These are phyloP conservation scores for Colletotrichum somersetense DNA, from an alignment of 2,329 filamentous ascomycete genomes.

Conservation along the genomic window DNA sequence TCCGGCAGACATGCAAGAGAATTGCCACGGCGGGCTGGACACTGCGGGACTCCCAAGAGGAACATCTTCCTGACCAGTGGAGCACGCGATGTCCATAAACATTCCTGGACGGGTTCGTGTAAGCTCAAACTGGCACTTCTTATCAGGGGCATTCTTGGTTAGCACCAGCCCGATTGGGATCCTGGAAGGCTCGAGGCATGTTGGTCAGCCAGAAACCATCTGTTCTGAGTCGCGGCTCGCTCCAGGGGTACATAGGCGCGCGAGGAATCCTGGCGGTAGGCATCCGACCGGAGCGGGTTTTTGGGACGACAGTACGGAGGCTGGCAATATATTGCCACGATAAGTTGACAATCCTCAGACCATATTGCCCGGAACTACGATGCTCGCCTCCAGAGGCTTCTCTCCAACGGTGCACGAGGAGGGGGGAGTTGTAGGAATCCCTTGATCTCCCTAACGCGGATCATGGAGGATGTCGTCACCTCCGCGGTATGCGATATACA, in stretches of 20 bases:
- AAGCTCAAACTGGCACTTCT: background rate
- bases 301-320: conserved; percentile 3
- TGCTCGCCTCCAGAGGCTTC: background rate
- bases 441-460: conserved; percentile 18
- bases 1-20: conserved; percentile 16
- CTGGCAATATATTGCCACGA: conserved; percentile 9
- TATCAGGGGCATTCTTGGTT: conserved; percentile 1
- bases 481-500: conserved; percentile 3
- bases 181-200: conserved; percentile 2
- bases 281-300: background rate
- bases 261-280: background rate
- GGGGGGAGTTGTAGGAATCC: background rate
- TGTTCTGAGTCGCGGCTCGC: background rate
- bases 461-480: conserved; percentile 1
- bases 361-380: background rate
- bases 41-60: background rate
- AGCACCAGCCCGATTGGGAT: background rate
- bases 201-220: conserved; percentile 6
- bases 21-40: conserved; percentile 29
- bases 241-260: background rate
- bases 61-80: background rate
- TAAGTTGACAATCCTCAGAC: background rate
- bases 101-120: conserved; percentile 15
- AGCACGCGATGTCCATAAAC: background rate
- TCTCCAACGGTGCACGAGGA: background rate